These are phyloP conservation scores for Chytriomyces sp. DNA, from an alignment of 192 early-diverging fungal species.

Conservation along the genomic window DNA sequence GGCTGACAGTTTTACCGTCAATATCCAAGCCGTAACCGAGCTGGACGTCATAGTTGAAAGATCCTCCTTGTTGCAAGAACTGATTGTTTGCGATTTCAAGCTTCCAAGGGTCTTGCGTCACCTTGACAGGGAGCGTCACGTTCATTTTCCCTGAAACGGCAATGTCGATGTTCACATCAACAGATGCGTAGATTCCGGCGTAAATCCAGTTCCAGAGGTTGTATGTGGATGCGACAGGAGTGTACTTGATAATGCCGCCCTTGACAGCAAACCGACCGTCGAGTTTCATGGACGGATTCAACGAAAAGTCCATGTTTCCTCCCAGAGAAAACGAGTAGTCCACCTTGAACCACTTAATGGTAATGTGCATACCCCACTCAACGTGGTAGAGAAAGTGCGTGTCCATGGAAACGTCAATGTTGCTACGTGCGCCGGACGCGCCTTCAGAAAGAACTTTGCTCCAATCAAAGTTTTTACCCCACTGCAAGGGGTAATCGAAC, in stretches of 20 bases:
- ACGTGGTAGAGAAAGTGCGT: background rate
- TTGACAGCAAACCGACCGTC: background rate
- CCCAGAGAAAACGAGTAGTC: conserved; percentile 12
- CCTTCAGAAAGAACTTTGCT: background rate
- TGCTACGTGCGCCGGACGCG: background rate
- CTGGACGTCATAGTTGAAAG: background rate
- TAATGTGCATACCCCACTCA: conserved; percentile 7
- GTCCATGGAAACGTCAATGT: background rate
- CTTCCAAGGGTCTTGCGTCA: conserved; percentile 1
- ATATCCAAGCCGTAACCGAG: background rate
- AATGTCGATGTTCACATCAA: background rate
- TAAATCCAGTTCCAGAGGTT: background rate
- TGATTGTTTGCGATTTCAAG: background rate
- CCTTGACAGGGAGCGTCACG: background rate
- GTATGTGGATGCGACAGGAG: background rate
- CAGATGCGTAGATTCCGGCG: conserved; percentile 2
- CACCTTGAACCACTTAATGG: background rate
- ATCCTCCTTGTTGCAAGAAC: background rate
- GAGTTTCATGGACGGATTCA: background rate
- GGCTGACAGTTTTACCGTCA: background rate
- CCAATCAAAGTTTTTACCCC: background rate
- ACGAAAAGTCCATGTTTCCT: background rate
- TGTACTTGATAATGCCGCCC: background rate
- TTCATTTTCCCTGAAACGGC: background rate
- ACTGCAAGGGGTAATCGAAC: background rate